Conservation (phyloP, 139 green algal genomes). For the Desmodesmus armatus region DNA sequence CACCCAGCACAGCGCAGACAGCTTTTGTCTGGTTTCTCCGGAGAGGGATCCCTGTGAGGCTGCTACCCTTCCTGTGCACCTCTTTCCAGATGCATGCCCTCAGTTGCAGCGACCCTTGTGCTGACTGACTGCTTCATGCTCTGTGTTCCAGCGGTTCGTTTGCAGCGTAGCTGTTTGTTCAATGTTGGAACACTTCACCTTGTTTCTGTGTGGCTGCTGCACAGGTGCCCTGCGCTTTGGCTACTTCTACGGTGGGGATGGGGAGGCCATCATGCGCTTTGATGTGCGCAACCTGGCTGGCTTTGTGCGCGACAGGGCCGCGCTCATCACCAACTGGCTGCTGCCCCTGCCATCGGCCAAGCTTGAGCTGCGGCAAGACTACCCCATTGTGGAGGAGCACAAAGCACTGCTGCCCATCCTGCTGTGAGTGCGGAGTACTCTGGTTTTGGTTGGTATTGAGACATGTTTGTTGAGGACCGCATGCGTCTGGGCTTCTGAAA, state of each 20-base stretch:
- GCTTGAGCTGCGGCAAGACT: slow-evolving; percentile 26
- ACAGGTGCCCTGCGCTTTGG: slow-evolving; percentile 68
- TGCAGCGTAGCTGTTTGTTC: too few relatives aligned
- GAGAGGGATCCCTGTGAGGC: background rate
- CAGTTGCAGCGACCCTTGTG: background rate
- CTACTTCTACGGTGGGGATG: slow-evolving; percentile 74
- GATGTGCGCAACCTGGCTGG: slow-evolving; percentile 78
- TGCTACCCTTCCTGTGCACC: background rate
- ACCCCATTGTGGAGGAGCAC: slow-evolving; percentile 52
- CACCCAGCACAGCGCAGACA: too few relatives aligned
- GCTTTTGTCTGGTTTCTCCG: too few relatives aligned
- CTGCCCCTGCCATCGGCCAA: slow-evolving; percentile 62
- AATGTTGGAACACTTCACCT: too few relatives aligned
- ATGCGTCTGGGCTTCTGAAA: too few relatives aligned
- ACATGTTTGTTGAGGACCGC: too few relatives aligned
- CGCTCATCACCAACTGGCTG: slow-evolving; percentile 75
- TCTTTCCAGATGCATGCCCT: background rate
- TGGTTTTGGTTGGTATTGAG: too few relatives aligned
- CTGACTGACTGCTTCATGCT: background rate
- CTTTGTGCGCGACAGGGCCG: slow-evolving; percentile 75
- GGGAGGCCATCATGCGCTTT: slow-evolving; percentile 65
- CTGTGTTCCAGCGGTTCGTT: too few relatives aligned
- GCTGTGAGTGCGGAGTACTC: slow-evolving; percentile 11
- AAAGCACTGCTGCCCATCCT: slow-evolving; percentile 30
- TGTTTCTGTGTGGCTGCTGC: too few relatives aligned